Percentiles rank a stretch among this genome's conserved stretches.
Evolutionary conservation across 116 monocot species (phyloP).

Genomic region (Cymodocea nodosa): DNA sequence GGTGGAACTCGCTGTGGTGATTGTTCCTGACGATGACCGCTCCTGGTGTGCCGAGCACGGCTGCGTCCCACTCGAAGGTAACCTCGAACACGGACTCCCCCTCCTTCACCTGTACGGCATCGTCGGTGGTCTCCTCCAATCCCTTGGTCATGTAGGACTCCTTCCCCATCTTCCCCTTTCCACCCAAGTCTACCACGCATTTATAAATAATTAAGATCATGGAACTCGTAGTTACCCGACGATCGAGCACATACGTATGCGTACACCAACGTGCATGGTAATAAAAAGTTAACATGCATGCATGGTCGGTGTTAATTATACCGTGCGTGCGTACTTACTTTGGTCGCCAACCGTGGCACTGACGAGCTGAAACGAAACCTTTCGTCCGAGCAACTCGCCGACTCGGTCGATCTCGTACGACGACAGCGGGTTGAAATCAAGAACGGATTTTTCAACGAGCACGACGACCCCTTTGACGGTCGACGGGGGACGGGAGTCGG

Average conservation of each 20-base stretch:
- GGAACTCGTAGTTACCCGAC: too few species aligned
- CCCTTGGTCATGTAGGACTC: conserved; percentile 21
- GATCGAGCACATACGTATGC: too few species aligned
- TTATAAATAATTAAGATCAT: too few species aligned
- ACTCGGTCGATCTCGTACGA: conserved; percentile 35
- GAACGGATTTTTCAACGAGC: conserved; percentile 39
- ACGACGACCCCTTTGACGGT: conserved; percentile 23
- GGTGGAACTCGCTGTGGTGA: conserved; percentile 36
- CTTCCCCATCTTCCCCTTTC: conserved; percentile 18
- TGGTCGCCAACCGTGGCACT: conserved; percentile 24
- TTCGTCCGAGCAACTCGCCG: conserved; percentile 27
- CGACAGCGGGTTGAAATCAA: conserved; percentile 33
- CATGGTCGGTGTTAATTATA: too few species aligned
- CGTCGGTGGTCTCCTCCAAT: background rate
- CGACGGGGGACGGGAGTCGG: background rate
- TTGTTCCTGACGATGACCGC: conserved; percentile 50
- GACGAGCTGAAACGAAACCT: conserved; percentile 16
- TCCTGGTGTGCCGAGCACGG: conserved; percentile 27
- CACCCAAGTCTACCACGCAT: conserved; percentile 8
- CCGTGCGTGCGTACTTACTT: conserved; percentile 13
- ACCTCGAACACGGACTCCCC: conserved; percentile 27
- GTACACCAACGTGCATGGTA: too few species aligned
- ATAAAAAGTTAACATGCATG: too few species aligned
- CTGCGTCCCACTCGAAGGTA: conserved; percentile 20
- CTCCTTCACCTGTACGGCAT: conserved; percentile 1